Base-by-base conservation (phyloP, 768 basidiomycete genomes). In the Leucocoprinus birnbaumii region DNA sequence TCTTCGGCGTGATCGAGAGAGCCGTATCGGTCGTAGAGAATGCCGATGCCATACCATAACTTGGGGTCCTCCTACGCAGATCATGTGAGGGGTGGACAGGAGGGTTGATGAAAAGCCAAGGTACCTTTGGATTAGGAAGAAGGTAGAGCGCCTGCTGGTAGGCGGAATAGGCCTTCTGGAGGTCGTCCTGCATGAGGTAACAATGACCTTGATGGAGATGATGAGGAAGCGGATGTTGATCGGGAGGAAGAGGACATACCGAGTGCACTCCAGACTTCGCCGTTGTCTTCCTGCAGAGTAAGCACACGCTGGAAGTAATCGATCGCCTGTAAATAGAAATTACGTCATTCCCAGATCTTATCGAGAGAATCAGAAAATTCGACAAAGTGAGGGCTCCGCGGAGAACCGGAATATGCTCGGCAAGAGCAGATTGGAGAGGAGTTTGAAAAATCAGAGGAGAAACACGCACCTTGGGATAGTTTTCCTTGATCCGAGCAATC, bases 31-130 rank as follows among this genome's bases (percentile, higher is more conserved):
- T 99, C 97, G 65, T 99, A 98, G 31, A 98, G 85, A 55, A 98
- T 98, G 31, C 97, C 97, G 66, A 99, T 98, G 34, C 97, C 97
- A 67, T 98, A 99, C 97, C 97, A 99, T 8, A 99, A 79, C 67
- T 98, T 98, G 3, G 96, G 95, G 70, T 99, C 97, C 82, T 98
- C 86, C 80, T 86, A 63, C 26, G 56, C 26, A 50, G 47, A 19
- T 31, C 31, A 31, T 31, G 11, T 42, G 42, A 40, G 51, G 42
- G 56, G 53, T 53, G 47, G 54, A 16, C 24, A 2, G 43, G 35
- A 53, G 43, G 11, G 9, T 16, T 13, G 40, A 16, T 8, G 46
- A 41, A 35, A 40, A 53, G 62, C 35, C 41, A 59, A 48, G 52
- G 64, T 62, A 90, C 92, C 79, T 97, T 97, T 14, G 96, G 96